Percentiles rank a stretch among this genome's conserved stretches.
phyloP scores from a whole-genome alignment of 768 basidiomycete species.

The Russula sp. region DNA sequence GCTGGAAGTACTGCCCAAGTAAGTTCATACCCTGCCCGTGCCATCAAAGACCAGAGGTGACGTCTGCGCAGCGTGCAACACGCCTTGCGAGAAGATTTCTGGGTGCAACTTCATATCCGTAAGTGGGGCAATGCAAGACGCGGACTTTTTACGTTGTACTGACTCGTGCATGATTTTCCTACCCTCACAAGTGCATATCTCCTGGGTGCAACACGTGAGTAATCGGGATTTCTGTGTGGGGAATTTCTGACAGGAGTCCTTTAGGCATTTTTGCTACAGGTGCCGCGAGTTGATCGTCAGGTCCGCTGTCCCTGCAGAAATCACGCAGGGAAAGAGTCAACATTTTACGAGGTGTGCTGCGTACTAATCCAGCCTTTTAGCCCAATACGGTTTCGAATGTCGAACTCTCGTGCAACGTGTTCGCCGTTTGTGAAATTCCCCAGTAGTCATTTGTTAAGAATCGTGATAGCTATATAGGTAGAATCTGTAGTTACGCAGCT shows the following conservation, averaged over 20 bases:
- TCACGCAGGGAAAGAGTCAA: conserved; percentile 1
- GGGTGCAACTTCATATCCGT: conserved; percentile 61
- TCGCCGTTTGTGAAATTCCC: no score
- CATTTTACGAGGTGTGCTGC: neutral
- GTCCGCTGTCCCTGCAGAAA: neutral
- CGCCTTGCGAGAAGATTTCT: conserved; percentile 45
- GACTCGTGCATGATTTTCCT: neutral
- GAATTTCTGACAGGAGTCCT: neutral
- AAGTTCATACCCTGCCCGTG: neutral
- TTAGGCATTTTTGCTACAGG: conserved; percentile 46
- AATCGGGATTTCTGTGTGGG: neutral
- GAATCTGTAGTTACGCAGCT: no score
- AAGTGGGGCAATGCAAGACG: conserved; percentile 24
- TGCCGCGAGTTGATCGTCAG: conserved; percentile 34
- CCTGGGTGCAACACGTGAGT: conserved; percentile 48
- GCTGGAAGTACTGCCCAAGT: conserved; percentile 35
- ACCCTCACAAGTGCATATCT: conserved; percentile 40
- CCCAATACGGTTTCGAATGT: neutral
- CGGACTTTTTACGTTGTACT: neutral
- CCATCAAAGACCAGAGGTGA: neutral
- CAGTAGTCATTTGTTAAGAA: no score
- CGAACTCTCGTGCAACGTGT: neutral
- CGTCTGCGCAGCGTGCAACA: conserved; percentile 36
- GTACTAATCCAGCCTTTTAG: neutral
- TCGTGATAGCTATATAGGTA: no score